These are phyloP conservation scores for Castanea mollissima DNA, from an alignment of 306 rosid genomes.

Conservation along the genomic window DNA sequence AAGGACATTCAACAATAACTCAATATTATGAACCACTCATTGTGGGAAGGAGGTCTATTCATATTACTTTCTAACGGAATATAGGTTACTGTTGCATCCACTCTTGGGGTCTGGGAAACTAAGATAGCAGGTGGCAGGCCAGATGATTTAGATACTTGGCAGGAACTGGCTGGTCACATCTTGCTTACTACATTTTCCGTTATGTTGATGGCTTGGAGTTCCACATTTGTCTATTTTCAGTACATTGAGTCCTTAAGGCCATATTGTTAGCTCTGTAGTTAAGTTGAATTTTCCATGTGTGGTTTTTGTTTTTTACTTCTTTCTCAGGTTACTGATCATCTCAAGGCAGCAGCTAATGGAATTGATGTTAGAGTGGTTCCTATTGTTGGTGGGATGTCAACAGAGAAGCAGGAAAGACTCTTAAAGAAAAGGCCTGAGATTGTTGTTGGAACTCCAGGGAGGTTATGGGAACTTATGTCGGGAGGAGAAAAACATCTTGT, in stretches of 20 bases:
- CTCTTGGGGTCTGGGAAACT: background rate
- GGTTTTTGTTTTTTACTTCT: background rate
- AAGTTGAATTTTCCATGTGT: background rate
- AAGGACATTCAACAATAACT: too few relatives aligned
- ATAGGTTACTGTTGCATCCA: background rate
- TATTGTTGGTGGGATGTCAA: slow-evolving; percentile 92
- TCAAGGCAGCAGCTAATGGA: slow-evolving; percentile 61
- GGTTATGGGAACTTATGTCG: slow-evolving; percentile 96
- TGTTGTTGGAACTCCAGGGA: slow-evolving; percentile 94
- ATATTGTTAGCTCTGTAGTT: background rate
- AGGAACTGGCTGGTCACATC: too few relatives aligned
- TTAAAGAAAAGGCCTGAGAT: slow-evolving; percentile 78
- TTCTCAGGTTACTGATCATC: slow-evolving; percentile 82
- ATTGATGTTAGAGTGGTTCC: slow-evolving; percentile 69
- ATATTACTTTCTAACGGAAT: background rate
- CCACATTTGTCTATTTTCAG: background rate
- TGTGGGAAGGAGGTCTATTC: background rate
- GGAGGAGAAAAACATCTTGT: slow-evolving; percentile 79
- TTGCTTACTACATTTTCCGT: too few relatives aligned
- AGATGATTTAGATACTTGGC: background rate
- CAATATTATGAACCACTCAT: background rate
- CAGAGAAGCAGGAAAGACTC: slow-evolving; percentile 90
- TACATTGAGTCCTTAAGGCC: background rate
- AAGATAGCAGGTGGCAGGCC: background rate
- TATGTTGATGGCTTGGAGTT: background rate